Conservation (phyloP, 2,329 filamentous ascomycete species). For the Emmonsiellopsis sp. region DNA sequence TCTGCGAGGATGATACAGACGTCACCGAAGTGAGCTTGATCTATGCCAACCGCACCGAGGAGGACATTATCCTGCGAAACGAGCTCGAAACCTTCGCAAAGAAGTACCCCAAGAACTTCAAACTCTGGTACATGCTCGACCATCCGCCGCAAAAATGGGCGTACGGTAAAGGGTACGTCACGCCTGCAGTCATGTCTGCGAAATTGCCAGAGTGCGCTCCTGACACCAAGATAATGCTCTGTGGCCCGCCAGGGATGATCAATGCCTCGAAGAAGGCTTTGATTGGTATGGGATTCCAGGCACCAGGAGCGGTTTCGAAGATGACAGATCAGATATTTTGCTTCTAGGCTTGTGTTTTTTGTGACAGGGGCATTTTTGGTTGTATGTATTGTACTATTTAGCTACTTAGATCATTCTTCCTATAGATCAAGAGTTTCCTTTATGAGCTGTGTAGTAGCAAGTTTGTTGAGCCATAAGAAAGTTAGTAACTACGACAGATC, state of each 20-base stretch:
- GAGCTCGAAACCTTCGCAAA: not conserved
- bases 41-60: not conserved
- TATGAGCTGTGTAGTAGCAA: too few species aligned
- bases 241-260: conserved; percentile 91
- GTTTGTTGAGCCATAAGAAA: too few species aligned
- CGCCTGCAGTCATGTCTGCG: not conserved
- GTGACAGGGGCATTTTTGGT: too few species aligned
- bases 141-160: not conserved
- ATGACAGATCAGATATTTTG: conserved; percentile 94
- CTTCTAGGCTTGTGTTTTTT: conserved; percentile 48
- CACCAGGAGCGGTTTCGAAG: conserved; percentile 91
- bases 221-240: conserved; percentile 88
- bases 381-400: too few species aligned
- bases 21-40: not conserved
- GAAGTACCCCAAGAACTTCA: not conserved
- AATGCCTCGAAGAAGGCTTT: conserved; percentile 92
- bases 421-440: too few species aligned
- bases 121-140: not conserved
- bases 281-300: conserved; percentile 77
- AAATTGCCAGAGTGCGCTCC: conserved; percentile 58
- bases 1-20: not conserved
- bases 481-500: too few species aligned
- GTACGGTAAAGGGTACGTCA: not conserved
- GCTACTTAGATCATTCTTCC: too few species aligned
- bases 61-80: not conserved